Conservation (phyloP, 108 stramenopile genomes). For the Pseudonitzschia pungens region DNA sequence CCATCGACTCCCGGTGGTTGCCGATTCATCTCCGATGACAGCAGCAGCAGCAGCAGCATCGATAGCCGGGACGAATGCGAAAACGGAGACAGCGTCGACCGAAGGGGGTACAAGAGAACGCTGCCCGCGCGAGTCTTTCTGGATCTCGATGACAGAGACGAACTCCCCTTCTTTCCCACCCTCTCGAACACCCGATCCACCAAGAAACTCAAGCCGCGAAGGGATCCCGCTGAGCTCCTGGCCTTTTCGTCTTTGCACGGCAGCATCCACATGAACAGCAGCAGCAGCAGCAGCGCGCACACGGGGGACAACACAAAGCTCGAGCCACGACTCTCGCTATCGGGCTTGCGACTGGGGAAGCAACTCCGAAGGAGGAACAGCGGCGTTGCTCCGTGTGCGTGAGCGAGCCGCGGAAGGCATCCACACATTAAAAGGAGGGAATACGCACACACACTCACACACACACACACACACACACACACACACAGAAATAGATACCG, state of each 20-base stretch:
- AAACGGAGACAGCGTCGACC: no score
- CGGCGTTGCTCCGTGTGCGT: constrained; percentile 6
- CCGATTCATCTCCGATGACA: not conserved
- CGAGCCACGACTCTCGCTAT: not conserved
- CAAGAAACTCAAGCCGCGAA: not conserved
- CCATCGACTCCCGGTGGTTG: constrained; percentile 5
- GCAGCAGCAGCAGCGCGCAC: not conserved
- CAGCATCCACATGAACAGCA: not conserved
- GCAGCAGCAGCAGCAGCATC: not conserved
- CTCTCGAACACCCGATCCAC: not conserved
- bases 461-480: not conserved
- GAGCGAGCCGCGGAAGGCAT: not conserved
- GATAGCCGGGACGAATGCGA: not conserved
- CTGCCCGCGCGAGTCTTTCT: not conserved
- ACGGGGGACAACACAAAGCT: not conserved
- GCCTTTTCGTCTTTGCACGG: not conserved
- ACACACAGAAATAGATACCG: not conserved
- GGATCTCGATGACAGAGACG: not conserved
- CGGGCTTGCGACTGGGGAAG: not conserved
- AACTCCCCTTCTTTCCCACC: not conserved
- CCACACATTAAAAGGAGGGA: no score
- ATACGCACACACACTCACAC: not conserved
- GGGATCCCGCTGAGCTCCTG: no score
- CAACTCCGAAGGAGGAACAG: not conserved
- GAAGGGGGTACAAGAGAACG: not conserved